Evolutionary conservation across 2,329 filamentous ascomycete genomes (phyloP).

Genomic region (Eurotiales sp.): DNA sequence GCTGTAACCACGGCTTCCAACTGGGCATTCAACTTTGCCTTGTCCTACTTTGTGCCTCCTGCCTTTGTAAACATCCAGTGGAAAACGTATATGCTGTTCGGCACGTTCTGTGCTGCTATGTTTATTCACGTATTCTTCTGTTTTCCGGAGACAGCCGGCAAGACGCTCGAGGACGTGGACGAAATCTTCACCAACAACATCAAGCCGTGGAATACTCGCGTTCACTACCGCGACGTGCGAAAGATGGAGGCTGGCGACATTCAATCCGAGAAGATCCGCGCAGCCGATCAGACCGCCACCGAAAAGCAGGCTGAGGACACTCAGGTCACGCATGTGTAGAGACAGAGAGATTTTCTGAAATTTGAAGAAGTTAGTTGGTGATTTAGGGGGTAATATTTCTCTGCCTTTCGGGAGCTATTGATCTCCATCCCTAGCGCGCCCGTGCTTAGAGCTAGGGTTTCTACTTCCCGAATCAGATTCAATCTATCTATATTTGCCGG

Average conservation of each 20-base stretch:
- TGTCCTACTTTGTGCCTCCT: constrained; percentile 26
- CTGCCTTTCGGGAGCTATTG: too few species aligned
- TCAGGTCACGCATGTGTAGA: too few species aligned
- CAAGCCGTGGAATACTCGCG: constrained; percentile 35
- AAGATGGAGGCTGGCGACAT: background rate
- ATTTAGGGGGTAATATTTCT: too few species aligned
- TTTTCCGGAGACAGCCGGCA: constrained; percentile 29
- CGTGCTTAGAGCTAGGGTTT: too few species aligned
- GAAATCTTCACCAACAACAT: constrained; percentile 29
- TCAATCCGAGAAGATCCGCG: background rate
- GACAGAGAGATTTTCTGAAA: too few species aligned
- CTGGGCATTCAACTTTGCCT: constrained; percentile 33
- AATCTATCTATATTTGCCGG: too few species aligned
- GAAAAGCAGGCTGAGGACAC: too few species aligned
- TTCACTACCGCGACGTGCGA: background rate
- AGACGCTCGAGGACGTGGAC: constrained; percentile 28
- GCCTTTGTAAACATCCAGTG: constrained; percentile 26
- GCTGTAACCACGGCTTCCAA: constrained; percentile 33
- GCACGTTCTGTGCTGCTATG: constrained; percentile 20
- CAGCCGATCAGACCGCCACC: too few species aligned
- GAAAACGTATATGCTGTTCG: constrained; percentile 23
- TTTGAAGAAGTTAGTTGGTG: too few species aligned
- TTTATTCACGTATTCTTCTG: constrained; percentile 24
- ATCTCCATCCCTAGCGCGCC: too few species aligned
- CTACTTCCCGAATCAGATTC: too few species aligned